Percentiles rank a stretch among this genome's conserved stretches.
Conservation (phyloP, 495 filamentous ascomycete species). For the Immersiella caudata region DNA sequence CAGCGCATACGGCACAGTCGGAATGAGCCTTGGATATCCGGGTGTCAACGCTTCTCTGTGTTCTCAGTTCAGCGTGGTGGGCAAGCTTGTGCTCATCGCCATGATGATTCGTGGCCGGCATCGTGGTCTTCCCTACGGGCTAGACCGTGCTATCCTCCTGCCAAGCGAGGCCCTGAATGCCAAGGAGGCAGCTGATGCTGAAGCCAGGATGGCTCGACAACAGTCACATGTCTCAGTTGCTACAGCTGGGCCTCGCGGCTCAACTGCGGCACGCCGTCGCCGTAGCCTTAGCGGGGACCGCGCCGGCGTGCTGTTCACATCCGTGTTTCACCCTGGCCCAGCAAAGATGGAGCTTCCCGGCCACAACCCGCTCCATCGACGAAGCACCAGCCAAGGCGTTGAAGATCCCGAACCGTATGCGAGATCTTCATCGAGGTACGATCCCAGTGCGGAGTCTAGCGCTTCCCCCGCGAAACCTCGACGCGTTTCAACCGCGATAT, state of each 20-base stretch:
- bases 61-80: conserved; percentile 73
- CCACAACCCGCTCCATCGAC: background rate
- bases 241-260: conserved; percentile 23
- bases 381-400: conserved; percentile 16
- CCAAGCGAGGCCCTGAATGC: conserved; percentile 76
- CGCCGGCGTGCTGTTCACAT: conserved; percentile 34
- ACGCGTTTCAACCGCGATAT: background rate
- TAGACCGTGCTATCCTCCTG: conserved; percentile 87
- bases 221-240: conserved; percentile 55
- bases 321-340: conserved; percentile 46
- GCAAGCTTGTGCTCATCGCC: conserved; percentile 90
- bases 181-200: conserved; percentile 65
- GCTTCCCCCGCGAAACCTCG: background rate
- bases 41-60: conserved; percentile 75
- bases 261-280: conserved; percentile 27
- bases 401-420: conserved; percentile 22
- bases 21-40: conserved; percentile 82
- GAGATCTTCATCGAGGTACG: background rate
- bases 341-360: conserved; percentile 14
- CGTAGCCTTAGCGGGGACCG: conserved; percentile 35
- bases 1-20: conserved; percentile 93
- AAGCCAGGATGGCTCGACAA: conserved; percentile 57
- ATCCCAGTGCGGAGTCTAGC: background rate
- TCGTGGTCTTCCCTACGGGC: conserved; percentile 85
- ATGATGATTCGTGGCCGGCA: conserved; percentile 94